These are phyloP conservation scores for Umbilicaria muhlenbergii DNA, from an alignment of 495 filamentous ascomycete species.

Conservation along the genomic window DNA sequence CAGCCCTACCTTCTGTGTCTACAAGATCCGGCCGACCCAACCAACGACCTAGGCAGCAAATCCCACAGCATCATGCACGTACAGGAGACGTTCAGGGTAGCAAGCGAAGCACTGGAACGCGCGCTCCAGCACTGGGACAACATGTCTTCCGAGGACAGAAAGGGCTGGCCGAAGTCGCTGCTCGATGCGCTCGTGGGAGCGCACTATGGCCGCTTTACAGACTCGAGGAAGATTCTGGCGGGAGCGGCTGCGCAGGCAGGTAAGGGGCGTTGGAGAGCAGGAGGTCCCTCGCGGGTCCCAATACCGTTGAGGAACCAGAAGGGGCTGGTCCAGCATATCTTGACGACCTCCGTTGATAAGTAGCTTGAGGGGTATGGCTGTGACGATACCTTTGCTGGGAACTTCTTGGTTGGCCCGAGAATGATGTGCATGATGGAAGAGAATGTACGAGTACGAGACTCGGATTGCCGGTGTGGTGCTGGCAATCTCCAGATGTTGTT, in stretches of 20 bases:
- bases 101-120: slow-evolving; percentile 1
- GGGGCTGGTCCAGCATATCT: too few species aligned
- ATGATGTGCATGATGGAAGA: too few species aligned
- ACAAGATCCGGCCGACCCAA: slow-evolving; percentile 42
- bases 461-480: too few species aligned
- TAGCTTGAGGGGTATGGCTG: too few species aligned
- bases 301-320: too few species aligned
- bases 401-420: too few species aligned
- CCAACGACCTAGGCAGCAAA: slow-evolving; percentile 37
- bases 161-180: neutral
- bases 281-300: too few species aligned
- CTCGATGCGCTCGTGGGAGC: slow-evolving; percentile 3
- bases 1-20: slow-evolving; percentile 33
- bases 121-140: neutral
- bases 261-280: neutral
- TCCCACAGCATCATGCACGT: slow-evolving; percentile 27
- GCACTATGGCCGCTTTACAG: slow-evolving; percentile 2
- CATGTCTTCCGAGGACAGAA: neutral
- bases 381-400: too few species aligned
- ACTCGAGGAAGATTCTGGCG: neutral
- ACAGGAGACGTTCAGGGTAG: slow-evolving; percentile 13
- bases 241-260: neutral
- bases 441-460: too few species aligned
- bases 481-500: too few species aligned
- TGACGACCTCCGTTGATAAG: too few species aligned